phyloP scores from a whole-genome alignment of 2,329 filamentous ascomycete species.

The Pestalotiopsis sp. region DNA sequence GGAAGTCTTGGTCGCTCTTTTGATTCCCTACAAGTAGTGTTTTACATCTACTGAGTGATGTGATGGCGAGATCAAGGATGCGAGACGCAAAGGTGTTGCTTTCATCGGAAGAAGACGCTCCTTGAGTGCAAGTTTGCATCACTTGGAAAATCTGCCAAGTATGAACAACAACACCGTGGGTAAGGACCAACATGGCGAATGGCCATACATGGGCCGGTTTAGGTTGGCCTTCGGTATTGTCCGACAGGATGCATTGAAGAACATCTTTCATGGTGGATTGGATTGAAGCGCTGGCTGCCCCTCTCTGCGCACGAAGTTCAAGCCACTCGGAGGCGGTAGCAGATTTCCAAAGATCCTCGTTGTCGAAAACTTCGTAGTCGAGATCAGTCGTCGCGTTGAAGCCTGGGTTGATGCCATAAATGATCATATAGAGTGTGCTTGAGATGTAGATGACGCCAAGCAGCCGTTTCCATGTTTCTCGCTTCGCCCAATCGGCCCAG shows the following conservation, averaged over 20 bases:
- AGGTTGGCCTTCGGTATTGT: neutral
- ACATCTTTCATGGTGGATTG: neutral
- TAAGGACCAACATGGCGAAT: neutral
- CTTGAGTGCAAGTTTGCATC: neutral
- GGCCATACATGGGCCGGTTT: neutral
- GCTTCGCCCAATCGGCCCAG: neutral
- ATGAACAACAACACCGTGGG: constrained; percentile 1
- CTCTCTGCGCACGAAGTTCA: neutral
- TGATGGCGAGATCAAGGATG: neutral
- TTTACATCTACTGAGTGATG: neutral
- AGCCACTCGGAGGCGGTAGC: neutral
- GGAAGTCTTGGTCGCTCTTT: neutral
- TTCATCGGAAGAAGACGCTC: neutral
- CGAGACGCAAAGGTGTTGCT: neutral
- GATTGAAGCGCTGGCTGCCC: too few relatives aligned
- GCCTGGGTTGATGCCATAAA: neutral
- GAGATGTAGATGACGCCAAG: neutral
- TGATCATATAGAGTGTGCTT: neutral
- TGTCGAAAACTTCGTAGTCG: neutral
- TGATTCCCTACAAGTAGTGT: neutral
- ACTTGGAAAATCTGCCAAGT: constrained; percentile 1
- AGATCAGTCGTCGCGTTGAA: neutral
- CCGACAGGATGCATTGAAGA: neutral
- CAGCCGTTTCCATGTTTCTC: neutral
- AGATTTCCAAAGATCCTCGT: neutral